Conservation (phyloP, 2,329 filamentous ascomycete genomes). For the Trichoderma polysporum region DNA sequence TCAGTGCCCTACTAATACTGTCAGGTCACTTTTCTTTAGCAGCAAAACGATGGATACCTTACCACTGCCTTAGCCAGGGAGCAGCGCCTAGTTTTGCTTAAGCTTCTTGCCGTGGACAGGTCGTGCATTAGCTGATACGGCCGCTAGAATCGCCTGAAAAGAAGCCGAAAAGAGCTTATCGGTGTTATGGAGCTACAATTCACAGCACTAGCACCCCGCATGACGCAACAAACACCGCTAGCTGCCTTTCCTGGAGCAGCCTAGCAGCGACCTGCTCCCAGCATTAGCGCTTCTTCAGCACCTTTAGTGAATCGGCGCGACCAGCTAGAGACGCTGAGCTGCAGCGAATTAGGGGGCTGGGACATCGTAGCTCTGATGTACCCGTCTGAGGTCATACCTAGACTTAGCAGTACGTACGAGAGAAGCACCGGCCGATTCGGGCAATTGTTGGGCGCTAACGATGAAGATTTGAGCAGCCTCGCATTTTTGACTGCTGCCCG, state of each 20-base stretch:
- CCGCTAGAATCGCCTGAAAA: background rate
- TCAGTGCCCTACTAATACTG: background rate
- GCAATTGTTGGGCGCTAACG: conserved; percentile 4
- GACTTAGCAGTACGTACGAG: too few species aligned
- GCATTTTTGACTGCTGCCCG: background rate
- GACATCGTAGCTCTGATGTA: background rate
- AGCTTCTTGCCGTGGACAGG: conserved; percentile 2
- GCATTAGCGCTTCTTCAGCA: conserved; percentile 9
- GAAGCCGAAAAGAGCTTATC: background rate
- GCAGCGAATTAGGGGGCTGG: background rate
- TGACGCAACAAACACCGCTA: conserved; percentile 15
- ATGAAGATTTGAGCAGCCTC: background rate
- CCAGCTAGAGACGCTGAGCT: background rate
- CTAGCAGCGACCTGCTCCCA: background rate
- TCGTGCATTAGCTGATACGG: conserved; percentile 21
- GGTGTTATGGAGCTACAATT: conserved; percentile 17
- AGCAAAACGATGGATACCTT: background rate
- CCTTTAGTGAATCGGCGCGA: background rate
- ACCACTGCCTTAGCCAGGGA: conserved; percentile 1
- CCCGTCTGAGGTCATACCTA: background rate
- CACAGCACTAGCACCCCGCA: conserved; percentile 17
- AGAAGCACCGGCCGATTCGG: background rate
- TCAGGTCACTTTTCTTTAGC: conserved; percentile 1
- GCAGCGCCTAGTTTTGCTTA: conserved; percentile 2
- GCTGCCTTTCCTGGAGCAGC: conserved; percentile 7